phyloP scores from a whole-genome alignment of 164 flowering plant species.

The Magnolia officinalis region DNA sequence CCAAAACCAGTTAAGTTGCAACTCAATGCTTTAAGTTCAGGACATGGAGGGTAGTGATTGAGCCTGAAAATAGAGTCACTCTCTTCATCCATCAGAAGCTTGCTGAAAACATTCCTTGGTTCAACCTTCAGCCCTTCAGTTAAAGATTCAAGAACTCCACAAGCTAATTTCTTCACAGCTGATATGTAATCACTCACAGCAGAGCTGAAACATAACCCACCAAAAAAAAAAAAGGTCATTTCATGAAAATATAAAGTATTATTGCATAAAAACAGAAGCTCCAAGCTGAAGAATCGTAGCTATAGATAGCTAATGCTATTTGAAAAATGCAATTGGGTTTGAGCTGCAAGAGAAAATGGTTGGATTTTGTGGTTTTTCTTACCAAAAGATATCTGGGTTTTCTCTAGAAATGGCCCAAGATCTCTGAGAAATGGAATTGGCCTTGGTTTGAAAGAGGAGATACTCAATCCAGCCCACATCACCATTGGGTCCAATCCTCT shows the following conservation, averaged over 20 bases:
- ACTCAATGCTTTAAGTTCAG: conserved; percentile 40
- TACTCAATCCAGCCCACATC: conserved; percentile 97
- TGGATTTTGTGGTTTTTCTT: conserved; percentile 4
- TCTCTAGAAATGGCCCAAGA: conserved; percentile 31
- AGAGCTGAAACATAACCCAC: conserved; percentile 24
- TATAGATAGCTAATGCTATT: not conserved
- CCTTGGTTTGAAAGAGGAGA: conserved; percentile 53
- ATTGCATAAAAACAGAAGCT: not conserved
- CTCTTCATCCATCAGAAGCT: conserved; percentile 51
- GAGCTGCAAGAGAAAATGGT: not conserved
- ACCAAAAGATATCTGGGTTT: conserved; percentile 53
- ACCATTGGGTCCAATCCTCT: conserved; percentile 74
- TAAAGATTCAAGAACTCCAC: conserved; percentile 52
- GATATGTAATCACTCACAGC: conserved; percentile 44
- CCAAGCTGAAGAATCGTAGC: not conserved
- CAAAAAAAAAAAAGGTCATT: not conserved
- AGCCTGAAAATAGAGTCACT: conserved; percentile 79
- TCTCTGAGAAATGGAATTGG: conserved; percentile 29
- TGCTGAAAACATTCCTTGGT: conserved; percentile 50
- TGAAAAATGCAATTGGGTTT: not conserved
- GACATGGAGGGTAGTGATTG: conserved; percentile 85
- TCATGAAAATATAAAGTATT: not conserved
- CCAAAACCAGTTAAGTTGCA: conserved; percentile 73
- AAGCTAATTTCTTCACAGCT: conserved; percentile 47
- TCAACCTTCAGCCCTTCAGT: conserved; percentile 57